These are phyloP conservation scores for Buddleja alternifolia DNA, from an alignment of 257 asterid species.

Conservation along the genomic window DNA sequence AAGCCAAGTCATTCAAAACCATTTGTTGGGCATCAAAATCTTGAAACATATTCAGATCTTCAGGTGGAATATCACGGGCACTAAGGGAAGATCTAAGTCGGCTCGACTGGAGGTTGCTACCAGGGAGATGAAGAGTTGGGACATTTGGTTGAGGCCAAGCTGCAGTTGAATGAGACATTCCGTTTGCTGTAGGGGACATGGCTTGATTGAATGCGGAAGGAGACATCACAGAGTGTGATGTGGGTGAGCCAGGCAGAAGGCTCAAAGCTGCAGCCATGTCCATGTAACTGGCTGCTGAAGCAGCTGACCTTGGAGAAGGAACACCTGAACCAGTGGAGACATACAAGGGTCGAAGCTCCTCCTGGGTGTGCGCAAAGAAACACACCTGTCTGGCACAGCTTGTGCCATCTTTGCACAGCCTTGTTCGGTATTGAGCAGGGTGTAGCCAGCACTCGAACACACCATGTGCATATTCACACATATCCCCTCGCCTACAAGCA, in stretches of 20 bases:
- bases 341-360: constrained; percentile 89
- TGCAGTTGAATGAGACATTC: constrained; percentile 60
- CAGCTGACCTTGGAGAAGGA: constrained; percentile 84
- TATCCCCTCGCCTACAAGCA: constrained; percentile 92
- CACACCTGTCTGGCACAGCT: constrained; percentile 86
- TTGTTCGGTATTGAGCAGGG: constrained; percentile 92
- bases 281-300: constrained; percentile 79
- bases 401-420: constrained; percentile 89
- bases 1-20: constrained; percentile 61
- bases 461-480: constrained; percentile 99
- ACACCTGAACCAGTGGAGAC: constrained; percentile 93
- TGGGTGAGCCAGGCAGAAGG: constrained; percentile 83
- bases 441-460: constrained; percentile 99
- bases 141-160: constrained; percentile 84
- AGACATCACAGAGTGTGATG: constrained; percentile 70
- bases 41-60: constrained; percentile 48
- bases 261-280: constrained; percentile 89
- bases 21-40: constrained; percentile 73
- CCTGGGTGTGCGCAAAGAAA: constrained; percentile 85
- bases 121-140: constrained; percentile 83
- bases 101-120: constrained; percentile 90
- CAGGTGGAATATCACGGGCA: constrained; percentile 83
- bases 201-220: constrained; percentile 72
- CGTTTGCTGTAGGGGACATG: constrained; percentile 76
- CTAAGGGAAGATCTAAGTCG: constrained; percentile 86